phyloP scores from a whole-genome alignment of 2,329 filamentous ascomycete species.

The Epichloe gansuensis region DNA sequence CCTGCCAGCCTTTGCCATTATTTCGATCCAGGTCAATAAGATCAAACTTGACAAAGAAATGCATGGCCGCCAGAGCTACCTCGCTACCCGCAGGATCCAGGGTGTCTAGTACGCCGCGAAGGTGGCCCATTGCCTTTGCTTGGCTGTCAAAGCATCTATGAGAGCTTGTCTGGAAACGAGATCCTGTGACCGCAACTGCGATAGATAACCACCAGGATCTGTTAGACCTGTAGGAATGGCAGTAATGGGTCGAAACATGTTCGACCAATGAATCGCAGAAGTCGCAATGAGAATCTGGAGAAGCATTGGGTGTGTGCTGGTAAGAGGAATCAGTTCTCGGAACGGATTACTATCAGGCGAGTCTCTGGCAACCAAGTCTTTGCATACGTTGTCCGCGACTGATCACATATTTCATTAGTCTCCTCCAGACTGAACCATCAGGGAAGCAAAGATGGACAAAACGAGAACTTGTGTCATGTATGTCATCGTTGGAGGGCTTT shows the following conservation, averaged over 20 bases:
- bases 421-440: background rate
- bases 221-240: slow-evolving; percentile 19
- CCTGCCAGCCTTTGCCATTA: slow-evolving; percentile 31
- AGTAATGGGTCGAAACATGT: slow-evolving; percentile 25
- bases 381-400: slow-evolving; percentile 38
- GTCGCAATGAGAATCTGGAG: slow-evolving; percentile 36
- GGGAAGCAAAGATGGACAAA: background rate
- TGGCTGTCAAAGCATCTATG: slow-evolving; percentile 34
- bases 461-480: background rate
- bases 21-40: slow-evolving; percentile 35
- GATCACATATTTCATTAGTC: slow-evolving; percentile 13
- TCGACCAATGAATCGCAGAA: slow-evolving; percentile 37
- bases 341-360: slow-evolving; percentile 34
- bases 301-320: slow-evolving; percentile 31
- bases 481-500: background rate
- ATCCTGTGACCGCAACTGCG: slow-evolving; percentile 25
- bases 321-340: slow-evolving; percentile 35
- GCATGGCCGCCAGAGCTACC: slow-evolving; percentile 33
- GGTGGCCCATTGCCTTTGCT: slow-evolving; percentile 33
- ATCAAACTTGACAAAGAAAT: slow-evolving; percentile 40
- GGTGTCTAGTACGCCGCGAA: slow-evolving; percentile 28
- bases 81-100: slow-evolving; percentile 30
- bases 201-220: slow-evolving; percentile 25
- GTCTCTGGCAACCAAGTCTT: slow-evolving; percentile 40
- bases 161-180: slow-evolving; percentile 27